A percentile compares a stretch with the other conserved stretches of the same genome.
These are phyloP conservation scores for Colletotrichum lentis DNA, from an alignment of 2,329 filamentous ascomycete species.

Conservation along the genomic window DNA sequence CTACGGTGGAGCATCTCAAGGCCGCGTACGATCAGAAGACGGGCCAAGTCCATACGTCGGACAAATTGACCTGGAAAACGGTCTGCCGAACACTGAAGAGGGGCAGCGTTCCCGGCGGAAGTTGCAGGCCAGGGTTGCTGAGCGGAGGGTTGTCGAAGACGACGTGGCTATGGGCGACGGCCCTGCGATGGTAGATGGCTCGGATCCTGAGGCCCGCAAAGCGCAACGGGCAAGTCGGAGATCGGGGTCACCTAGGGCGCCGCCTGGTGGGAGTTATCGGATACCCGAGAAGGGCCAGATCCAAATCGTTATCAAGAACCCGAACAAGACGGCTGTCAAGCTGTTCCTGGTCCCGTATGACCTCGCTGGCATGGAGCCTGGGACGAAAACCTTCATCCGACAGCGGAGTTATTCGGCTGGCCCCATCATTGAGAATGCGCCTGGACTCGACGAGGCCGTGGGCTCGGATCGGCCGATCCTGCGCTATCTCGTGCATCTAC, in stretches of 20 bases:
- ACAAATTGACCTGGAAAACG: constrained; percentile 88
- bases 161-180: constrained; percentile 41
- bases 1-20: constrained; percentile 75
- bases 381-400: constrained; percentile 94
- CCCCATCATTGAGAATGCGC: constrained; percentile 76
- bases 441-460: constrained; percentile 44
- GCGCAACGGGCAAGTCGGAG: constrained; percentile 46
- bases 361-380: constrained; percentile 87
- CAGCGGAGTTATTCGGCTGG: constrained; percentile 93
- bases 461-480: constrained; percentile 71
- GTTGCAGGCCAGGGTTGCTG: constrained; percentile 55
- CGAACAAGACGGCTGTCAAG: constrained; percentile 97
- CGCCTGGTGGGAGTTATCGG: constrained; percentile 88
- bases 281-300: constrained; percentile 94
- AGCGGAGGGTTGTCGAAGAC: constrained; percentile 47
- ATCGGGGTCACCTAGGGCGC: constrained; percentile 61
- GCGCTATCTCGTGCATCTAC: constrained; percentile 89
- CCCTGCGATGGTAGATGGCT: constrained; percentile 24
- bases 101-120: constrained; percentile 59
- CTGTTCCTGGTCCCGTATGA: constrained; percentile 95
- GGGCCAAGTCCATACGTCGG: constrained; percentile 97
- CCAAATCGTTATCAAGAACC: constrained; percentile 97
- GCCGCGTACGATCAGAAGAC: constrained; percentile 73
- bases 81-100: constrained; percentile 64
- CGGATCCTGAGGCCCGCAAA: constrained; percentile 47